Conservation (phyloP, 1,284 basidiomycete species). For the Apiotrichum domesticum region DNA sequence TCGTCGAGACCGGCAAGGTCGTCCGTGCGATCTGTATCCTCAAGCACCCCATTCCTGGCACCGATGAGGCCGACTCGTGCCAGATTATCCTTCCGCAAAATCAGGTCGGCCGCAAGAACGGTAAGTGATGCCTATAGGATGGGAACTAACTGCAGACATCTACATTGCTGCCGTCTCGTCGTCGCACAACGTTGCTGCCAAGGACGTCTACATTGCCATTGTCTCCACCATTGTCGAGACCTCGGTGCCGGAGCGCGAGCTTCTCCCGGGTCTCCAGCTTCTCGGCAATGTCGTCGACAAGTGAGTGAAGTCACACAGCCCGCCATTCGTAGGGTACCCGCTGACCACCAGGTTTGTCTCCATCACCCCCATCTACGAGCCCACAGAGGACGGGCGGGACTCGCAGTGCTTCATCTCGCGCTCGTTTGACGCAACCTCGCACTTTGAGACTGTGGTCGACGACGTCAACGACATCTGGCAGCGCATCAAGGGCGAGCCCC, state of each 20-base stretch:
- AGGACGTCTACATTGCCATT: constrained; percentile 91
- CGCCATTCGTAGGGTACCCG: not conserved
- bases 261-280: constrained; percentile 81
- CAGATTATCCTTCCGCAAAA: constrained; percentile 99
- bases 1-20: constrained; percentile 89
- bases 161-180: constrained; percentile 97
- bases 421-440: constrained; percentile 96
- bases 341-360: constrained; percentile 62
- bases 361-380: constrained; percentile 81
- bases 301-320: constrained; percentile 32
- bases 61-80: constrained; percentile 71
- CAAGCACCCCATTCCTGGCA: constrained; percentile 97
- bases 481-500: constrained; percentile 55
- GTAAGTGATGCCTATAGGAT: constrained; percentile 50
- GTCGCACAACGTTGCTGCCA: constrained; percentile 94
- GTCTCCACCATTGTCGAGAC: constrained; percentile 99
- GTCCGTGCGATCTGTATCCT: constrained; percentile 96
- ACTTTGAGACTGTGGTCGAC: constrained; percentile 96
- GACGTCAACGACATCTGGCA: constrained; percentile 92
- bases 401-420: constrained; percentile 96
- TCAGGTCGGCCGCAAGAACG: constrained; percentile 89
- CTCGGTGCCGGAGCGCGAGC: constrained; percentile 79
- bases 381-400: constrained; percentile 67
- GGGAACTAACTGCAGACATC: constrained; percentile 63
- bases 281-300: constrained; percentile 93